Evolutionary conservation across 306 rosid genomes (phyloP).

Genomic region (Cicer cuneatum): DNA sequence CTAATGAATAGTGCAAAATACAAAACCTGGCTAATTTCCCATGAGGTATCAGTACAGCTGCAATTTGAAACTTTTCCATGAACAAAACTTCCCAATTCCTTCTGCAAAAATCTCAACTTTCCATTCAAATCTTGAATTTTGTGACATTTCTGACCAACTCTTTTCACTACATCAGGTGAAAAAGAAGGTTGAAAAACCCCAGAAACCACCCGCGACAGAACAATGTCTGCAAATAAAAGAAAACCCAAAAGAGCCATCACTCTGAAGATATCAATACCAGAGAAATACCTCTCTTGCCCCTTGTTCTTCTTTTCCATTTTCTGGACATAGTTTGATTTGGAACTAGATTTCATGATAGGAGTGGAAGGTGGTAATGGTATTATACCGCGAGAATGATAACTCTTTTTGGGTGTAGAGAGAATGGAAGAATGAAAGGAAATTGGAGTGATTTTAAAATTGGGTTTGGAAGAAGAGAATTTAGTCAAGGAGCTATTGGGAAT

Average conservation of each 20-base stretch:
- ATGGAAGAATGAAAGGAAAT: constrained; percentile 63
- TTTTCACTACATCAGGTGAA: constrained; percentile 55
- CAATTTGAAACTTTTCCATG: constrained; percentile 68
- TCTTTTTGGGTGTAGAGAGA: constrained; percentile 61
- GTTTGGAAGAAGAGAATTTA: constrained; percentile 59
- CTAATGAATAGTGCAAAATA: background rate
- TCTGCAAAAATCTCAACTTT: constrained; percentile 70
- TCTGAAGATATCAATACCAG: constrained; percentile 34
- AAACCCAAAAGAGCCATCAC: constrained; percentile 48
- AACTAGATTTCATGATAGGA: constrained; percentile 49
- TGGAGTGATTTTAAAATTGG: constrained; percentile 56
- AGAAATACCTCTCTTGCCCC: constrained; percentile 28
- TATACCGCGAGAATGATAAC: background rate
- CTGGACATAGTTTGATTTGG: constrained; percentile 30
- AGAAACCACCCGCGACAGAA: constrained; percentile 48
- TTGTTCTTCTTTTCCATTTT: constrained; percentile 31
- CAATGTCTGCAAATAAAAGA: constrained; percentile 48
- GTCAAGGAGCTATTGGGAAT: constrained; percentile 76
- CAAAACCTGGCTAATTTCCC: constrained; percentile 80
- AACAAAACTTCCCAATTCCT: constrained; percentile 55
- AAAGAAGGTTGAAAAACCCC: constrained; percentile 52
- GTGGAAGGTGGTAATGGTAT: background rate
- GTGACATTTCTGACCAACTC: constrained; percentile 56
- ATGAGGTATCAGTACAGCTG: constrained; percentile 48
- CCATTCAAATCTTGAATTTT: constrained; percentile 60